A percentile compares a stretch with the other conserved stretches of the same genome.
Evolutionary conservation across 2,329 filamentous ascomycete species (phyloP).

Genomic region (Ciborinia camelliae): DNA sequence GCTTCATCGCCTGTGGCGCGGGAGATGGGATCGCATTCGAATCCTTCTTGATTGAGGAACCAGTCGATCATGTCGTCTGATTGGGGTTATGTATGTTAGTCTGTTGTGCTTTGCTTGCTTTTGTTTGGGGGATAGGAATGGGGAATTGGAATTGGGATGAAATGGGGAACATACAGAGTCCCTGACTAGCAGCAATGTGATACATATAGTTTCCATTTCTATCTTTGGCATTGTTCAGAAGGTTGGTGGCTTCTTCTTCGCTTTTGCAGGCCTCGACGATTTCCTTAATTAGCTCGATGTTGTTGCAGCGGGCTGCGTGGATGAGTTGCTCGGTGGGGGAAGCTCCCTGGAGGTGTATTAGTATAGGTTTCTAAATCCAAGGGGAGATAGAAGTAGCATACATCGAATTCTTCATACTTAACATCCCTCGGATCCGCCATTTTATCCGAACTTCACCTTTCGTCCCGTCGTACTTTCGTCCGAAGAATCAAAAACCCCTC

Average conservation of each 20-base stretch:
- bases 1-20: conserved; percentile 61
- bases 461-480: background rate
- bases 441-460: background rate
- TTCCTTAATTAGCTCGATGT: conserved; percentile 77
- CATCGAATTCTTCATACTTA: conserved; percentile 18
- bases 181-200: conserved; percentile 81
- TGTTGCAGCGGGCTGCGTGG: conserved; percentile 91
- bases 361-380: background rate
- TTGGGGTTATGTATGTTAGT: conserved; percentile 35
- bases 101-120: background rate
- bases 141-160: background rate
- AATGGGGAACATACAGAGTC: conserved; percentile 64
- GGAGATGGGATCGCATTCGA: conserved; percentile 20
- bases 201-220: conserved; percentile 85
- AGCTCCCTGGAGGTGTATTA: conserved; percentile 62
- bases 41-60: conserved; percentile 67
- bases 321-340: conserved; percentile 81
- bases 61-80: conserved; percentile 73
- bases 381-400: background rate
- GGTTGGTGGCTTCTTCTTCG: conserved; percentile 62
- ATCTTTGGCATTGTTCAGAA: conserved; percentile 83
- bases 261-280: conserved; percentile 58
- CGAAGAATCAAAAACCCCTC: too few species aligned
- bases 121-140: background rate
- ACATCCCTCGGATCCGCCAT: conserved; percentile 20